Conservation (phyloP, 1,139 yeast species). For the Kazachstania sp. region DNA sequence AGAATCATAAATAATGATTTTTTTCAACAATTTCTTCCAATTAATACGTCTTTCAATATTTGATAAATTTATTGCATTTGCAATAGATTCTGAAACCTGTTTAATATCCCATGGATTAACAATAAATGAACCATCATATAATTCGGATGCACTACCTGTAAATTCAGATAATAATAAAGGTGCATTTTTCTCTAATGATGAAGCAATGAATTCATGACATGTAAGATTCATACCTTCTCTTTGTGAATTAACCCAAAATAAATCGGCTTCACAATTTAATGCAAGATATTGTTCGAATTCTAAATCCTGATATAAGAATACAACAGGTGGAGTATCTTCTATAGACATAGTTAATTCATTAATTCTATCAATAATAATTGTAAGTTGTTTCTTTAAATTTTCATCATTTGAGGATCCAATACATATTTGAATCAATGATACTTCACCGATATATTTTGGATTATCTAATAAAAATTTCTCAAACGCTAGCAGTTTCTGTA, state of each 20-base stretch:
- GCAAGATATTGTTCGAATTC: constrained; percentile 87
- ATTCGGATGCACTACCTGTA: constrained; percentile 82
- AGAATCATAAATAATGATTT: constrained; percentile 63
- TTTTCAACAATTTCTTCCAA: constrained; percentile 54
- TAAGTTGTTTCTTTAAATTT: constrained; percentile 60
- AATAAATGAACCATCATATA: constrained; percentile 62
- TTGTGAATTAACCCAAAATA: constrained; percentile 81
- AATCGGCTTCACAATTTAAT: constrained; percentile 73
- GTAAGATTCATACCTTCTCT: constrained; percentile 96
- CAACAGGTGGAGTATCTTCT: constrained; percentile 76
- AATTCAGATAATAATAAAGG: constrained; percentile 87
- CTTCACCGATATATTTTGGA: constrained; percentile 60
- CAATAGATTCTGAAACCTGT: constrained; percentile 54
- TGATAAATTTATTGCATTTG: constrained; percentile 55
- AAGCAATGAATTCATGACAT: constrained; percentile 85
- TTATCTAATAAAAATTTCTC: constrained; percentile 63
- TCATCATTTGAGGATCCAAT: constrained; percentile 43
- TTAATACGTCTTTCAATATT: constrained; percentile 46
- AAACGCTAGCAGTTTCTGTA: constrained; percentile 79
- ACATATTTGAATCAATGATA: constrained; percentile 79
- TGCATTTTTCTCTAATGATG: constrained; percentile 62
- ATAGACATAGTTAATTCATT: constrained; percentile 67
- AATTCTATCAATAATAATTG: constrained; percentile 73
- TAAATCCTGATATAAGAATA: constrained; percentile 77
- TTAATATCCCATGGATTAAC: constrained; percentile 88